Base-by-base conservation (phyloP, 208 protist species). In the Leishmania braziliensis region DNA sequence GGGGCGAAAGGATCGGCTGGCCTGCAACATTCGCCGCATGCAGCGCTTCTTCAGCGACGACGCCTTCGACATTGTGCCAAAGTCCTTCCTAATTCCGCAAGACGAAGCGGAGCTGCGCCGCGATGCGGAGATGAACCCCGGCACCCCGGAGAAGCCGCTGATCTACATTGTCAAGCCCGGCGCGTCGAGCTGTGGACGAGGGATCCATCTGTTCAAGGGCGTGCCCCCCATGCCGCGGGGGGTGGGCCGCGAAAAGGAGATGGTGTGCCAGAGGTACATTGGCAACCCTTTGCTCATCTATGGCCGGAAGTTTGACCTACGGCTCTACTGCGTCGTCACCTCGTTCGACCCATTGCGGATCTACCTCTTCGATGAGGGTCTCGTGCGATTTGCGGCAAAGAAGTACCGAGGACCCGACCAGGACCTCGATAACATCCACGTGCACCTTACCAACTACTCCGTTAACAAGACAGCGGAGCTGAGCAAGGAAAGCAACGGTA, bases 381-480 rank as follows among this genome's bases (percentile, higher is more conserved):
- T 99, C n/a, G 98, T 98, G 26, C 88, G 98, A 16, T 98, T 99
- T 84, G 95, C 95, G 50, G 98, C 98, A 10, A 89, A 98, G 78
- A 90, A 94, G 78, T 99, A 99, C 88, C 81, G 88, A 2, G 94
- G 93, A 70, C 90, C 93, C 8, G 86, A 89, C 48, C 87, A 91
- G 74, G 90, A 94, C 82, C 79, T 98, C 63, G 90, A 92, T 23
- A 97, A 96, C 89, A 90, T 94, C 77, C 97, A 96, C 70, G 95
- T 96, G 80, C 98, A 99, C 80, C 90, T 99, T 53, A 99, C 98
- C 54, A 99, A 99, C 91, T 99, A 99, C 84, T 95, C 98, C 26
- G 92, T 99, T 48, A 99, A 99, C 89, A 99, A 99, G 79, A 96
- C 93, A 23, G 92, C 92, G 60, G 90, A 95, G 77, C 85, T 96